Percentiles rank a stretch among this genome's conserved stretches.
These are phyloP conservation scores for Lichtheimia ramosa DNA, from an alignment of 371 early-diverging fungal species.

Conservation along the genomic window DNA sequence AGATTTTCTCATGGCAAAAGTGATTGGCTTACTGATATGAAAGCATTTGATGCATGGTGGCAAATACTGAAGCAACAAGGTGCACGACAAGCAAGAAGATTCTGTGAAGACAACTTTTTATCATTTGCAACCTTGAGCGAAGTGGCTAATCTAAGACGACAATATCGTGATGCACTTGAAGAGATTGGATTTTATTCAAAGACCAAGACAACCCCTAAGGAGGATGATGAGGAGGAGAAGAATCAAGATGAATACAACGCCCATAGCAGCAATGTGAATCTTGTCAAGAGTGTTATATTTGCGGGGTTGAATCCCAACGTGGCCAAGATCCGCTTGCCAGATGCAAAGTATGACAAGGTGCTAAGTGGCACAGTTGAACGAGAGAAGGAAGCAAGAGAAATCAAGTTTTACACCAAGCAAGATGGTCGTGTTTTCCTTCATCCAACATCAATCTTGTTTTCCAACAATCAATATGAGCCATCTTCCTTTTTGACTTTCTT, in stretches of 20 bases:
- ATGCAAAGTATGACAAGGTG: slow-evolving; percentile 72
- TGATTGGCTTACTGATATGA: slow-evolving; percentile 70
- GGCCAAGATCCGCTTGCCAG: slow-evolving; percentile 70
- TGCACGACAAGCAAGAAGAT: slow-evolving; percentile 33
- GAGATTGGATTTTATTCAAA: slow-evolving; percentile 61
- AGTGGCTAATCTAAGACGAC: slow-evolving; percentile 51
- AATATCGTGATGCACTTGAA: slow-evolving; percentile 57
- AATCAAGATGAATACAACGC: slow-evolving; percentile 34
- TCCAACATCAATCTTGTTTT: slow-evolving; percentile 73
- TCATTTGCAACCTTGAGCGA: slow-evolving; percentile 56
- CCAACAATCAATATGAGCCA: slow-evolving; percentile 55
- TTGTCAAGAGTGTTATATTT: slow-evolving; percentile 62
- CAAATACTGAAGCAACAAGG: slow-evolving; percentile 27
- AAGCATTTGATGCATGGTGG: slow-evolving; percentile 68
- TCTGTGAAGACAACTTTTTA: slow-evolving; percentile 59
- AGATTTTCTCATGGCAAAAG: slow-evolving; percentile 62
- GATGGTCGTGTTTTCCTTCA: slow-evolving; percentile 79
- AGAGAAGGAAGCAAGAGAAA: slow-evolving; percentile 72
- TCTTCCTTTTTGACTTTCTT: slow-evolving; percentile 72
- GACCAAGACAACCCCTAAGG: not conserved
- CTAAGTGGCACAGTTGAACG: slow-evolving; percentile 72
- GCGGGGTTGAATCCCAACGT: slow-evolving; percentile 71
- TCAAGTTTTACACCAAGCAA: slow-evolving; percentile 68
- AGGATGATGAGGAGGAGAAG: too few species aligned
- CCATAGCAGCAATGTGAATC: slow-evolving; percentile 50